phyloP scores from a whole-genome alignment of 1,284 basidiomycete species.

The Cystobasidiaceae sp. region DNA sequence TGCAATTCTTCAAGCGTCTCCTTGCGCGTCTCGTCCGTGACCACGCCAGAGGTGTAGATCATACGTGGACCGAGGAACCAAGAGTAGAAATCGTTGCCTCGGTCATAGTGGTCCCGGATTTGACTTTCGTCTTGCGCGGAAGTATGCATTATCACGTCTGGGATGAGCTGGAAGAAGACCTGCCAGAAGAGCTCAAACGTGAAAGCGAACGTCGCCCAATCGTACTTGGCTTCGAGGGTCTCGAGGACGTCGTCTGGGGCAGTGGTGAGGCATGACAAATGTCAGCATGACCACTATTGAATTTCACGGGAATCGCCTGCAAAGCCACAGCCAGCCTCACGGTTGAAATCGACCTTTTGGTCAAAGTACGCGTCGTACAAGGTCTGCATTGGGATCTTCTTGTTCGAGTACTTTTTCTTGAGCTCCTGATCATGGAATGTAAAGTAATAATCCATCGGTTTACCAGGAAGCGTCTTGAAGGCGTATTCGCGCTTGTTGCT shows the following conservation, averaged over 20 bases:
- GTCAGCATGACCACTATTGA: not conserved
- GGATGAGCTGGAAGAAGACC: slow-evolving; percentile 79
- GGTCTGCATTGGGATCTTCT: slow-evolving; percentile 93
- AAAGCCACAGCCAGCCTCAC: slow-evolving; percentile 50
- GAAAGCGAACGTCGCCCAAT: slow-evolving; percentile 84
- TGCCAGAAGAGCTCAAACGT: slow-evolving; percentile 89
- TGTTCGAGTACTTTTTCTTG: slow-evolving; percentile 67
- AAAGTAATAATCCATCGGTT: slow-evolving; percentile 82
- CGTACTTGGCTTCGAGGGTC: slow-evolving; percentile 86
- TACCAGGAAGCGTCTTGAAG: slow-evolving; percentile 78
- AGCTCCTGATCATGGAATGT: slow-evolving; percentile 79
- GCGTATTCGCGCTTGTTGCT: slow-evolving; percentile 64
- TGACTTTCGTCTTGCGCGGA: slow-evolving; percentile 89
- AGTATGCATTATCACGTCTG: slow-evolving; percentile 88
- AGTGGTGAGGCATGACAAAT: too few relatives aligned
- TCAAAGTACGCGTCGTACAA: slow-evolving; percentile 99
- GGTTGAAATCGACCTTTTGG: slow-evolving; percentile 91
- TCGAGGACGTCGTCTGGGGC: slow-evolving; percentile 79
- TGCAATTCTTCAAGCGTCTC: slow-evolving; percentile 93
- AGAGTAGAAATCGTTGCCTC: slow-evolving; percentile 86
- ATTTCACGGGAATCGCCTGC: too few relatives aligned
- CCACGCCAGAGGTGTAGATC: slow-evolving; percentile 94
- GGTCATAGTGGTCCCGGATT: slow-evolving; percentile 94
- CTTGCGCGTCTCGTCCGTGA: slow-evolving; percentile 65
- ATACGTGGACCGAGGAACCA: slow-evolving; percentile 95